phyloP scores from a whole-genome alignment of 1,284 basidiomycete genomes.

The Ustilago nuda region DNA sequence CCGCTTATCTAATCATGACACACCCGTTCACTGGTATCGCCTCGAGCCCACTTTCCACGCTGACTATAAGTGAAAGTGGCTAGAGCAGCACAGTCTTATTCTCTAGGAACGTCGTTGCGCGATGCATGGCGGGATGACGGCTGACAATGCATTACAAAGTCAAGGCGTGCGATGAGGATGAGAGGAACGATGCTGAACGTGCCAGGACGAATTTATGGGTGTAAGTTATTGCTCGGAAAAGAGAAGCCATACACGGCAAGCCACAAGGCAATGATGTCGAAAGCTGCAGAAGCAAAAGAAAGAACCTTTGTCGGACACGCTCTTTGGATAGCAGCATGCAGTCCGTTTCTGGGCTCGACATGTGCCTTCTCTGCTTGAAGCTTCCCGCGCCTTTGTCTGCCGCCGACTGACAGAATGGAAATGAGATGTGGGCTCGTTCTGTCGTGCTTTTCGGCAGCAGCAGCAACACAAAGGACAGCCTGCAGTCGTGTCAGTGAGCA shows the following conservation, averaged over 20 bases:
- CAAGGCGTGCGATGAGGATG: not conserved
- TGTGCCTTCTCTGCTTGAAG: not conserved
- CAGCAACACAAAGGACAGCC: not conserved
- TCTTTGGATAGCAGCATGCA: not conserved
- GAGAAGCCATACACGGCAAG: conserved; percentile 16
- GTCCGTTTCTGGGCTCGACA: conserved; percentile 8
- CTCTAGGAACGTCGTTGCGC: not conserved
- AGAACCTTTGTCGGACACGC: conserved; percentile 15
- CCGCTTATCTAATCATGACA: conserved; percentile 6
- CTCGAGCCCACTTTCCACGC: not conserved
- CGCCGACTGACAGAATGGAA: not conserved
- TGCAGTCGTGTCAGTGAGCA: not conserved
- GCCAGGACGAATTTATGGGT: not conserved
- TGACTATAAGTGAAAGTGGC: not conserved
- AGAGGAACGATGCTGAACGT: not conserved
- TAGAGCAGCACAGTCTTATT: not conserved
- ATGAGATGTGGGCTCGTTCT: conserved; percentile 7
- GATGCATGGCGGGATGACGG: not conserved
- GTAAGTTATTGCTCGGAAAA: not conserved
- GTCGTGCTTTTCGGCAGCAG: conserved; percentile 5
- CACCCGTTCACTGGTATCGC: not conserved
- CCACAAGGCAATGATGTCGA: conserved; percentile 9
- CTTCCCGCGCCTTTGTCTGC: conserved; percentile 10
- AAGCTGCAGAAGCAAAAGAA: conserved; percentile 5
- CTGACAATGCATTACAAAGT: not conserved